Base-by-base conservation (phyloP, 2,329 filamentous ascomycete species). In the Fusarium sp. region DNA sequence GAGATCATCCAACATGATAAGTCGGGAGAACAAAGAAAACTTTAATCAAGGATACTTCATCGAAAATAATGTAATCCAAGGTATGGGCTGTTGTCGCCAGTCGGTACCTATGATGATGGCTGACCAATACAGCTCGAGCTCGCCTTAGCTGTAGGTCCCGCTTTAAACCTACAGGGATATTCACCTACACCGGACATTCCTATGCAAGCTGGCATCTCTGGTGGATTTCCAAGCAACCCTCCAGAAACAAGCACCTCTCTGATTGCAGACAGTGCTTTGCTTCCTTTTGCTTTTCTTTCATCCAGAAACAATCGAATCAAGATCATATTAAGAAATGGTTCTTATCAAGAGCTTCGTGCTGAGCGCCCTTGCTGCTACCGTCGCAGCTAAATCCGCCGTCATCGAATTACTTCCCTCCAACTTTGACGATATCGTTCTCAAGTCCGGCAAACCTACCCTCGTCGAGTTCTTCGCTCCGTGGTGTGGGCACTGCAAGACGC, bases 401-500 rank as follows among this genome's bases (percentile, higher is more conserved):
- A 87, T 97, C 78, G 96, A 98, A 83, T 92, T 99, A 70, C 91
- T 93, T 68, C 95, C 96, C 63, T 87, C 87, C 79, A 99, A 98
- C 87, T 99, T 99, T 83, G 96, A 98, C 87, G 86, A 92, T 54
- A 88, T 98, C 62, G 94, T 98, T 74, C 88, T 98, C 69, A 91
- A 97, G 82, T 96, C 94, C 51, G 95, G 95, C 84, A 98, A 97
- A 87, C 96, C 96, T 48, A 95, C 96, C 1, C 91, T 99, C 32
- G 95, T 98, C 78, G 95, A 98, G 84, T 99, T 99, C 89, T 98
- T 97, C 81, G 96, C 96, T 39, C 95, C 96, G 30, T 99, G 96
- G 96, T 99, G 96, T 81, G 97, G 96, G 38, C 96, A 99, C 89
- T 99, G 96, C 94, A 98, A 98, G 90, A 97, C 87, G 80, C 93